Conservation (phyloP, 495 filamentous ascomycete genomes). For the Mycothermus thermophilus region DNA sequence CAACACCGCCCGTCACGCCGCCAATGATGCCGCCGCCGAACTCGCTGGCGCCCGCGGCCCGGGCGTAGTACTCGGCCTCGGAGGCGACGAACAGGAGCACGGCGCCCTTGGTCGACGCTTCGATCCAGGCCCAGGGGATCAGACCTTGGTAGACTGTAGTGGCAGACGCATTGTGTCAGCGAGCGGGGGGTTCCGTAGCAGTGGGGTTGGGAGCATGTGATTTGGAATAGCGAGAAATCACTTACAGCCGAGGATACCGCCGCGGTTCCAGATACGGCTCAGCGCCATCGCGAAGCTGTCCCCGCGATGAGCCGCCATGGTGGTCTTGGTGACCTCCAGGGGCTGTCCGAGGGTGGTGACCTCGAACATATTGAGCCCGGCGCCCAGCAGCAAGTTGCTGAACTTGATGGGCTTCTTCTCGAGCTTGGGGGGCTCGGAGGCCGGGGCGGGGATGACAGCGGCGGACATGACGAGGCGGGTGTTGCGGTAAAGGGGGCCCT, state of each 20-base stretch:
- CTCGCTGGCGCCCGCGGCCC: conserved; percentile 62
- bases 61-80: conserved; percentile 90
- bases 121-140: conserved; percentile 99
- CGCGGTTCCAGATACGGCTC: conserved; percentile 79
- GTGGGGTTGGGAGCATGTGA: neutral
- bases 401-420: conserved; percentile 99
- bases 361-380: conserved; percentile 96
- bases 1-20: conserved; percentile 88
- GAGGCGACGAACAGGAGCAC: conserved; percentile 98
- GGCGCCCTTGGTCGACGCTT: conserved; percentile 98
- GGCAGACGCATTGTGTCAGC: conserved; percentile 5
- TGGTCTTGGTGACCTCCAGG: conserved; percentile 97
- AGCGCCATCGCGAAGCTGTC: conserved; percentile 77
- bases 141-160: conserved; percentile 90
- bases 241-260: conserved; percentile 91
- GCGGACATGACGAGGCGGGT: conserved; percentile 41
- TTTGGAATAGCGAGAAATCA: conserved; percentile 16
- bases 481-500: conserved; percentile 55
- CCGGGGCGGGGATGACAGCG: conserved; percentile 40
- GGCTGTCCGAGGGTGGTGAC: conserved; percentile 65
- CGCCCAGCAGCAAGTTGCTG: conserved; percentile 93
- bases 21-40: conserved; percentile 81
- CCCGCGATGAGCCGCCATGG: conserved; percentile 90
- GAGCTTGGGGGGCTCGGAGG: conserved; percentile 41
- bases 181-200: too few relatives aligned